These are phyloP conservation scores for Fusarium sp. DNA, from an alignment of 2,329 filamentous ascomycete species.

Conservation along the genomic window DNA sequence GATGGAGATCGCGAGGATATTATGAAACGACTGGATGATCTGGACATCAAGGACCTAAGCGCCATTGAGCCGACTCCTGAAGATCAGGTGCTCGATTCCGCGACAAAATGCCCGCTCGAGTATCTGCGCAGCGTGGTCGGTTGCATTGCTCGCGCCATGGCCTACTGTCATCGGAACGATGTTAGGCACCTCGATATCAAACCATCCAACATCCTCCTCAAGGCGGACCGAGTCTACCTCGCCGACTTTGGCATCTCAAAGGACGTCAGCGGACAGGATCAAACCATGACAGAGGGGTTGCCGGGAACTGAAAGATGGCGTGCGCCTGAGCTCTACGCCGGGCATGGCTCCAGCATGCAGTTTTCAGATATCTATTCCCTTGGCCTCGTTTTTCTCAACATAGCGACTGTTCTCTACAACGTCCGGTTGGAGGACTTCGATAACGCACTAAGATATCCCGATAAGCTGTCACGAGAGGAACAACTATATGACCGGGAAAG, in stretches of 20 bases:
- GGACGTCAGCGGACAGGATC: conserved; percentile 58
- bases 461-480: conserved; percentile 45
- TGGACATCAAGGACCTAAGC: conserved; percentile 54
- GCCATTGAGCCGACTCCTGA: conserved; percentile 48
- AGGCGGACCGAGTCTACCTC: conserved; percentile 58
- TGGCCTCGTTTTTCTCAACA: conserved; percentile 59
- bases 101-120: conserved; percentile 51
- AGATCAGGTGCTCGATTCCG: conserved; percentile 34
- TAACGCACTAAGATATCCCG: conserved; percentile 49
- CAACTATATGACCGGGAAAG: conserved; percentile 49
- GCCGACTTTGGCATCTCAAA: conserved; percentile 63
- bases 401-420: conserved; percentile 58
- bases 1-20: conserved; percentile 56
- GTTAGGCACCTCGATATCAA: conserved; percentile 62
- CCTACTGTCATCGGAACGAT: conserved; percentile 55
- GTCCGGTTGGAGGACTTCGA: conserved; percentile 55
- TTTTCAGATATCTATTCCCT: conserved; percentile 62
- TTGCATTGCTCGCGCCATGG: conserved; percentile 58
- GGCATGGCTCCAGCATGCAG: conserved; percentile 57
- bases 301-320: conserved; percentile 59
- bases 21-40: conserved; percentile 50
- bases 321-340: conserved; percentile 57
- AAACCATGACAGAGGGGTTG: conserved; percentile 57
- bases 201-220: conserved; percentile 61
- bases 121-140: conserved; percentile 58